Base-by-base conservation (phyloP, 139 green algal species). In the Astrephomene gubernaculifera region DNA sequence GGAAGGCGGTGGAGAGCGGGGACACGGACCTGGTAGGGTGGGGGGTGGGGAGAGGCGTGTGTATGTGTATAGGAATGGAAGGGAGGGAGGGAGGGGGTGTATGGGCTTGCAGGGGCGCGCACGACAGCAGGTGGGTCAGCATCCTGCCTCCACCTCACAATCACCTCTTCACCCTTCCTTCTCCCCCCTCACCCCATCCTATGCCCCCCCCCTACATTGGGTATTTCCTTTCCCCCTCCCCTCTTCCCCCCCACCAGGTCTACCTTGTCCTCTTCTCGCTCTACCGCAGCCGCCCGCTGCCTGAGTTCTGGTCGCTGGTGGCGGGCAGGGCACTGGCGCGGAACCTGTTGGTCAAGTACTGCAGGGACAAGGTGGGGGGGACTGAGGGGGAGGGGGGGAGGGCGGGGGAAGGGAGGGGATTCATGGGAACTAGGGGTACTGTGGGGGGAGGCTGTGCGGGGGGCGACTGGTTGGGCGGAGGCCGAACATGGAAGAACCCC, bases 21-120 rank as follows among this genome's bases (percentile, higher is more conserved):
- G 96, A 98, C 88, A 92, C 96, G 0, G 93, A 98, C 89, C 91
- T 98, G 33, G 93, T 88, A 63, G 41, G 75, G n/a, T 38, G 7
- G 33, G 35, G 65, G 4, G 65, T 35, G 33, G 27, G 65, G 10
- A 12, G 35, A n/a, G n/a, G n/a, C n/a, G n/a, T n/a, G n/a, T n/a
- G n/a, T n/a, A n/a, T n/a, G n/a, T n/a, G n/a, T n/a, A n/a, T n/a
- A n/a, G n/a, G n/a, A n/a, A n/a, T n/a, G n/a, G n/a, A n/a, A n/a
- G n/a, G n/a, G 0, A 25, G 35, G 35, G 35, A 49, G 35, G 0
- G 33, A 22, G 36, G 65, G 65, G 61, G 5, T 41, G 61, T n/a
- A n/a, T n/a, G n/a, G n/a, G n/a, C n/a, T n/a, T n/a, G 57, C 19
- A n/a, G 22, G 57, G 22, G 22, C 57, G 19, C 19, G 57, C 57